Conservation (phyloP, 345 rosid genomes). For the Erucastrum elatum region DNA sequence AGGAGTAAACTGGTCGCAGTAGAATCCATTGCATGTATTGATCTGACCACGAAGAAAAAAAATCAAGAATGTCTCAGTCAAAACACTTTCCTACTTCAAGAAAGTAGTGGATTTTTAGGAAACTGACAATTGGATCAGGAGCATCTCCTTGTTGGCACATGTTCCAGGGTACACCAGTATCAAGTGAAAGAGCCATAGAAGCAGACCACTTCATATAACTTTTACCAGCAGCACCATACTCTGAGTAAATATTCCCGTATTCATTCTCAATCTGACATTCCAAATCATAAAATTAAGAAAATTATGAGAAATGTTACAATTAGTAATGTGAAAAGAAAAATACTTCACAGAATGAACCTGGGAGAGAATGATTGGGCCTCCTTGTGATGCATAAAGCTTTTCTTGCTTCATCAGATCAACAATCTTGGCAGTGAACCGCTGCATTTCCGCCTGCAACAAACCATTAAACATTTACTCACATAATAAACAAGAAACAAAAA, state of each 20-base stretch:
- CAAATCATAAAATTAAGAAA: background rate
- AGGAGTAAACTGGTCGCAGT: slow-evolving; percentile 96
- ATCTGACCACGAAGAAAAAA: slow-evolving; percentile 51
- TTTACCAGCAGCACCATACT: slow-evolving; percentile 78
- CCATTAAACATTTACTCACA: background rate
- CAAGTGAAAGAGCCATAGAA: slow-evolving; percentile 75
- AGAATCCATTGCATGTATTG: slow-evolving; percentile 95
- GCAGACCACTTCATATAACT: slow-evolving; percentile 90
- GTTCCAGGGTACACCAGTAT: slow-evolving; percentile 98
- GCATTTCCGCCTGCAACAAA: slow-evolving; percentile 72
- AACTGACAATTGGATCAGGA: slow-evolving; percentile 87
- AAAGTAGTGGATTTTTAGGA: slow-evolving; percentile 7
- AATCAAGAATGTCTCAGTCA: slow-evolving; percentile 10
- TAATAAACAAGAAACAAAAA: background rate
- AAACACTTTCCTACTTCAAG: background rate
- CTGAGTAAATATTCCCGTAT: slow-evolving; percentile 83
- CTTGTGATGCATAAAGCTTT: slow-evolving; percentile 90
- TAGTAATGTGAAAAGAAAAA: background rate
- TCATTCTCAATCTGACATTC: slow-evolving; percentile 87
- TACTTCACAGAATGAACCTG: slow-evolving; percentile 51
- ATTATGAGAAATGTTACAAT: background rate
- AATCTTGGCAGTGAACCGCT: slow-evolving; percentile 81
- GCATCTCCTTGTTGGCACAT: slow-evolving; percentile 96
- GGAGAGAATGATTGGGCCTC: slow-evolving; percentile 92
- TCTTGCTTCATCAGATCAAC: slow-evolving; percentile 90